Evolutionary conservation across 352 stramenopile species (phyloP).

Genomic region (Globisporangium alternatum): DNA sequence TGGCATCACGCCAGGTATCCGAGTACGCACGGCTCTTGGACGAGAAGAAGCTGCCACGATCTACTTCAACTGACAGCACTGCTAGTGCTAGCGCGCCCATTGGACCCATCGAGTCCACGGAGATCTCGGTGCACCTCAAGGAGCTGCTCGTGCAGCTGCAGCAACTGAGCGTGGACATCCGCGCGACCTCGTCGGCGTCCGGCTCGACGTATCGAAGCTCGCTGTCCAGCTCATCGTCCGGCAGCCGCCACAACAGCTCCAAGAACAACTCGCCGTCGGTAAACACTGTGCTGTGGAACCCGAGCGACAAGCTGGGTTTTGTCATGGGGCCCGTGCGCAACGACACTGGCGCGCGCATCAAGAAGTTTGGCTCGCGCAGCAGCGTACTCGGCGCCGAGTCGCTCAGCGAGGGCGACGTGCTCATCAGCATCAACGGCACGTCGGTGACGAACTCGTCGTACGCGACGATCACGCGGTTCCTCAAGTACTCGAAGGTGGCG

Average conservation of each 20-base stretch:
- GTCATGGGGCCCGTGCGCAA: constrained; percentile 46
- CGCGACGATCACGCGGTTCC: constrained; percentile 66
- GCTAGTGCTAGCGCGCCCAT: constrained; percentile 18
- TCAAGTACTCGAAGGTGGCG: constrained; percentile 75
- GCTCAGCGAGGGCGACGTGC: constrained; percentile 53
- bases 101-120: constrained; percentile 44
- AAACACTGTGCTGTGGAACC: constrained; percentile 73
- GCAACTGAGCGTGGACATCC: constrained; percentile 67
- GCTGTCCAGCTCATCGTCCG: constrained; percentile 64
- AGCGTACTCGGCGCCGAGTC: constrained; percentile 68
- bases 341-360: constrained; percentile 58
- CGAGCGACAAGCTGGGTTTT: constrained; percentile 70
- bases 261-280: constrained; percentile 17
- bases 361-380: constrained; percentile 59
- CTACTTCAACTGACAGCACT: not conserved
- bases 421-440: constrained; percentile 77
- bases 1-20: constrained; percentile 30
- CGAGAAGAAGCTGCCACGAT: constrained; percentile 21
- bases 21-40: constrained; percentile 43
- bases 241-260: constrained; percentile 16
- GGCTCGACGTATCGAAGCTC: constrained; percentile 70
- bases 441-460: constrained; percentile 50
- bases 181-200: constrained; percentile 44
- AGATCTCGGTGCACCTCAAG: constrained; percentile 65
- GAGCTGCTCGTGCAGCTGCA: constrained; percentile 71